phyloP scores from a whole-genome alignment of 306 rosid genomes.

The Gleditsia sinensis region DNA sequence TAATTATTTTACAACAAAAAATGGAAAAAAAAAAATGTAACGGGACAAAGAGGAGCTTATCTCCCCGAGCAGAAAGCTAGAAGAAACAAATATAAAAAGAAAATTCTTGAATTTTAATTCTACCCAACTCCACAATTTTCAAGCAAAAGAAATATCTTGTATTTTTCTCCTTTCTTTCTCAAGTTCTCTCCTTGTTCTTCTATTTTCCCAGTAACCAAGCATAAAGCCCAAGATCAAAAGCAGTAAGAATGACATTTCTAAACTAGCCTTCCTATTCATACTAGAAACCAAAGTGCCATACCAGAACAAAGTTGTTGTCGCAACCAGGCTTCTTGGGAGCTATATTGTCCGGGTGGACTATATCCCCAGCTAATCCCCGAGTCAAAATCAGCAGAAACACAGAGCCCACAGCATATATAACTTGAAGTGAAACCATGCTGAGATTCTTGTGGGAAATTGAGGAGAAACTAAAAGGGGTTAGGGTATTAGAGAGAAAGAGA shows the following conservation, averaged over 20 bases:
- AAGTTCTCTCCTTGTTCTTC: conserved; percentile 21
- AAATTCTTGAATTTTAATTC: conserved; percentile 13
- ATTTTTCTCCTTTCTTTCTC: neutral
- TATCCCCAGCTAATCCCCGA: conserved; percentile 73
- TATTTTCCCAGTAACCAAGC: conserved; percentile 33
- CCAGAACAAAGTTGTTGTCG: conserved; percentile 92
- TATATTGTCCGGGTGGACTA: conserved; percentile 73
- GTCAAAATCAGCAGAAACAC: conserved; percentile 45
- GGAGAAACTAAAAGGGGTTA: conserved; percentile 29
- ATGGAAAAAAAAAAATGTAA: neutral
- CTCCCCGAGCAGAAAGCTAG: conserved; percentile 23
- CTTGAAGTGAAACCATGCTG: conserved; percentile 56
- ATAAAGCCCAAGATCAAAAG: conserved; percentile 3
- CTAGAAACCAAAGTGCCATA: conserved; percentile 32
- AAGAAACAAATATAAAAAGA: neutral
- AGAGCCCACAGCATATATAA: conserved; percentile 25
- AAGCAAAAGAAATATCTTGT: neutral
- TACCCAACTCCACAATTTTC: conserved; percentile 1
- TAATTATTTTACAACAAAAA: neutral
- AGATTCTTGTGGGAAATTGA: conserved; percentile 12
- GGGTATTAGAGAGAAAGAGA: conserved; percentile 13
- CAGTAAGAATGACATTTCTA: neutral
- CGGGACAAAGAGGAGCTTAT: neutral
- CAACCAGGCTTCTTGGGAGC: conserved; percentile 92
- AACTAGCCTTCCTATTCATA: conserved; percentile 6